These are phyloP conservation scores for Boletus smithii DNA, from an alignment of 1,284 basidiomycete genomes.

Conservation along the genomic window DNA sequence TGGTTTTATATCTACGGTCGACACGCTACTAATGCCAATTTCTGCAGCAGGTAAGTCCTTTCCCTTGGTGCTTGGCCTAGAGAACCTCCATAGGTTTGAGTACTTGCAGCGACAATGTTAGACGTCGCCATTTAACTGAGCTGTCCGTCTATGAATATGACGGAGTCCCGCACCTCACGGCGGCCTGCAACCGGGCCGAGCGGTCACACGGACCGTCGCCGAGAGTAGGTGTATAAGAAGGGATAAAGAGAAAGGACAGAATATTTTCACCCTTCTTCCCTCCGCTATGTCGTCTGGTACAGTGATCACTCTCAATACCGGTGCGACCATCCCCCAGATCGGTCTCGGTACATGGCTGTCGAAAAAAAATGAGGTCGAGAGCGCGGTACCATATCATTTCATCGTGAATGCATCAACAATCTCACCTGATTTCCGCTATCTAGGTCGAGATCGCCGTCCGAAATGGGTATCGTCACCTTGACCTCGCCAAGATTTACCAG, in stretches of 20 bases:
- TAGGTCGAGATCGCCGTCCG: slow-evolving; percentile 73
- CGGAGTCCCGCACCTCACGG: too few relatives aligned
- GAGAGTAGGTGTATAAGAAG: slow-evolving; percentile 7
- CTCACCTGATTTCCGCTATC: not conserved
- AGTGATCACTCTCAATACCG: slow-evolving; percentile 50
- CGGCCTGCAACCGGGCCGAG: slow-evolving; percentile 8
- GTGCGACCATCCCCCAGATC: slow-evolving; percentile 60
- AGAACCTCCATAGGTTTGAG: too few relatives aligned
- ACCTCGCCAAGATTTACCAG: slow-evolving; percentile 70
- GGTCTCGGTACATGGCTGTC: slow-evolving; percentile 85
- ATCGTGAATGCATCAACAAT: not conserved
- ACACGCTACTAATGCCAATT: too few relatives aligned
- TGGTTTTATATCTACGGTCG: too few relatives aligned
- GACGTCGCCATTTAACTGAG: too few relatives aligned
- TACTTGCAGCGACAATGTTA: too few relatives aligned
- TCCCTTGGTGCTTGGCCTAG: too few relatives aligned
- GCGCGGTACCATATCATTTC: slow-evolving; percentile 50
- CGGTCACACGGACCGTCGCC: slow-evolving; percentile 13
- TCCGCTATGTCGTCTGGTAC: slow-evolving; percentile 57
- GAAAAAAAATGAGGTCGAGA: slow-evolving; percentile 72
- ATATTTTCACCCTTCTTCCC: not conserved
- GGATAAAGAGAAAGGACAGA: not conserved
- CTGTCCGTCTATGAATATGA: too few relatives aligned
- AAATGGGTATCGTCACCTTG: slow-evolving; percentile 77
- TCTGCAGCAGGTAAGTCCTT: too few relatives aligned